Percentiles rank a stretch among this genome's conserved stretches.
Evolutionary conservation across 2,329 filamentous ascomycete genomes (phyloP).

Genomic region (Chrysoporthe puriensis): DNA sequence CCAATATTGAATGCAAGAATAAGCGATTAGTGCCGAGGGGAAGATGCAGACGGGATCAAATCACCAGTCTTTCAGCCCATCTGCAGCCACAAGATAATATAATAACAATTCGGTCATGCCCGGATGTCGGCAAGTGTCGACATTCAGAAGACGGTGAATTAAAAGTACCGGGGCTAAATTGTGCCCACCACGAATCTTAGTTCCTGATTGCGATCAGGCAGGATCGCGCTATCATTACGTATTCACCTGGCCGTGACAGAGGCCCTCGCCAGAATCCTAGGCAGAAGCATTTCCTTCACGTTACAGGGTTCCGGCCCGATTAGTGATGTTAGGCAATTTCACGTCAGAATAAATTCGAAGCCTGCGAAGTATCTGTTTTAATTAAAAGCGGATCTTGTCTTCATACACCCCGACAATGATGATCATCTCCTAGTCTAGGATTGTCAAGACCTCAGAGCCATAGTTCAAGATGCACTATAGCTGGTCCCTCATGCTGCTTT

Average conservation of each 20-base stretch:
- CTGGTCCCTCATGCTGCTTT: conserved; percentile 2
- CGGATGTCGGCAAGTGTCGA: not conserved
- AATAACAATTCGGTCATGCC: not conserved
- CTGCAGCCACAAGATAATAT: not conserved
- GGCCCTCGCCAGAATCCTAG: not conserved
- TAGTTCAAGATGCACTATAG: not conserved
- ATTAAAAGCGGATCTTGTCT: not conserved
- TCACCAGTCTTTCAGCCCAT: not conserved
- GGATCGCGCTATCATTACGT: not conserved
- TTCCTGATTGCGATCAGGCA: not conserved
- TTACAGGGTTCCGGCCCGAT: not conserved
- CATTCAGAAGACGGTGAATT: not conserved
- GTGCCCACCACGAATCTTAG: not conserved
- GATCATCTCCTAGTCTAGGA: too few relatives aligned
- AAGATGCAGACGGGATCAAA: not conserved
- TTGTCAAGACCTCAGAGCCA: not conserved
- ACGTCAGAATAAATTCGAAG: not conserved
- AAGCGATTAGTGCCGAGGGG: not conserved
- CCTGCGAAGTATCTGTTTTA: not conserved
- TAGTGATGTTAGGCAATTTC: not conserved
- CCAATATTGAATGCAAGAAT: not conserved
- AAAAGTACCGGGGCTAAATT: not conserved
- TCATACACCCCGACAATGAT: not conserved
- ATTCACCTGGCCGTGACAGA: not conserved
- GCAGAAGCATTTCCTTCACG: not conserved